phyloP scores from a whole-genome alignment of 163 green algal genomes.

The Chloromonas sp. region DNA sequence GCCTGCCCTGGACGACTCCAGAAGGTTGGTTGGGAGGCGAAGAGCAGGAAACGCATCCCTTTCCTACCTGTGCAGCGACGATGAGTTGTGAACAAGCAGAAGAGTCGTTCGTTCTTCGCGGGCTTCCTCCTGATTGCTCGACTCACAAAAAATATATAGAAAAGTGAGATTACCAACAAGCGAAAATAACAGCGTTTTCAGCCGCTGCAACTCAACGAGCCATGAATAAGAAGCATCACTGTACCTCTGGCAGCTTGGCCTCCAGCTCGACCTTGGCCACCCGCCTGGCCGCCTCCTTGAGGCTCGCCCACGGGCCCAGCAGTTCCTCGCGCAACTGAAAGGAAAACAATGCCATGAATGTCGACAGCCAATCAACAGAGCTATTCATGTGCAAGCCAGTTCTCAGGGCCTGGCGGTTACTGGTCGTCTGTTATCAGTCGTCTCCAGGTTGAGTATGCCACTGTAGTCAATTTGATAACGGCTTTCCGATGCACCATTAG shows the following conservation, averaged over 20 bases:
- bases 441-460: too few species aligned
- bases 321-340: constrained; percentile 50
- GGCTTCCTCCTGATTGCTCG: background rate
- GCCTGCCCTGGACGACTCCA: too few species aligned
- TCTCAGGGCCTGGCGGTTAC: too few species aligned
- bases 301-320: constrained; percentile 30
- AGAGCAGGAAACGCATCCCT: too few species aligned
- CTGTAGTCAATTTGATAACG: background rate
- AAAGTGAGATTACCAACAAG: constrained; percentile 3
- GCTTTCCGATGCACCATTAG: background rate
- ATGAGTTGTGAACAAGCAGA: background rate
- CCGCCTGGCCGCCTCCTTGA: constrained; percentile 50
- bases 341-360: background rate
- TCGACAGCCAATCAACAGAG: too few species aligned
- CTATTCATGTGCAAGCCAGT: too few species aligned
- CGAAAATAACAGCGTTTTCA: background rate
- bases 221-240: background rate
- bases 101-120: too few species aligned
- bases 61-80: too few species aligned
- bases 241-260: constrained; percentile 26
- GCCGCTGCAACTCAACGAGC: too few species aligned
- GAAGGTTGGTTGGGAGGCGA: too few species aligned
- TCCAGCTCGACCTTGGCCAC: constrained; percentile 51
- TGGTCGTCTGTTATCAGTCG: too few species aligned
- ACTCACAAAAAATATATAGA: background rate